Evolutionary conservation across 495 filamentous ascomycete species (phyloP), one percentile per base, ranked within the genome.

Genomic region (Cercophora samala): DNA sequence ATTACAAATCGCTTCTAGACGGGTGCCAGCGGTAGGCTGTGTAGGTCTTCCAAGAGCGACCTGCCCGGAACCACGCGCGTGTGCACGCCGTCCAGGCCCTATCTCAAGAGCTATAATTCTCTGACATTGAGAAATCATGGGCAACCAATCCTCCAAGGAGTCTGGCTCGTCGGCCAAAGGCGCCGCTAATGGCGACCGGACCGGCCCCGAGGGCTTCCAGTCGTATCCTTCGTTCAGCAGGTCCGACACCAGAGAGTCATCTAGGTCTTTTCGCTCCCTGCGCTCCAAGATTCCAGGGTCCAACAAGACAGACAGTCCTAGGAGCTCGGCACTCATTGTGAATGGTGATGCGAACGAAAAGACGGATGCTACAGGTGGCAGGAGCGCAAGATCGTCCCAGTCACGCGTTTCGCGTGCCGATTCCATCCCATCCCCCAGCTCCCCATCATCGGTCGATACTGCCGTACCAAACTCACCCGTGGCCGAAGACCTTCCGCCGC

Each of bases 211-310:
- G 58, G 74, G 62, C 66, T 79, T 94, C 64, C 89, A 90, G 76
- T 89, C 90, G 25, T 95, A 92, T 78, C 92, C 94, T 46, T 96
- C 95, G 23, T 93, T 99, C 77, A 90, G 89, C 76, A 92, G 91
- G 74, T 91, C 94, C 23, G 95, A 99, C 77, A 99, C 95, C 52
- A 93, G 93, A 78, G 96, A 97, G 70, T 98, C 95, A 11, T 83
- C 91, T 22, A 90, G 94, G 60, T 98, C 95, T 1, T 86, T 98
- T 72, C 95, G 84, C 88, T 94, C 73, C 76, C 88, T 77, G 83
- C 86, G 74, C 75, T 86, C 77, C 63, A 84, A 82, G 84, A 90
- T 83, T 73, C 88, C 78, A 68, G 85, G 82, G 72, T 79, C 78
- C 76, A 85, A 74, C 72, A 85, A 79, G 78, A 86, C 82, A 46